Evolutionary conservation across 176 grass and related monocot genomes (phyloP).

Genomic region (Pontederia paniculata): DNA sequence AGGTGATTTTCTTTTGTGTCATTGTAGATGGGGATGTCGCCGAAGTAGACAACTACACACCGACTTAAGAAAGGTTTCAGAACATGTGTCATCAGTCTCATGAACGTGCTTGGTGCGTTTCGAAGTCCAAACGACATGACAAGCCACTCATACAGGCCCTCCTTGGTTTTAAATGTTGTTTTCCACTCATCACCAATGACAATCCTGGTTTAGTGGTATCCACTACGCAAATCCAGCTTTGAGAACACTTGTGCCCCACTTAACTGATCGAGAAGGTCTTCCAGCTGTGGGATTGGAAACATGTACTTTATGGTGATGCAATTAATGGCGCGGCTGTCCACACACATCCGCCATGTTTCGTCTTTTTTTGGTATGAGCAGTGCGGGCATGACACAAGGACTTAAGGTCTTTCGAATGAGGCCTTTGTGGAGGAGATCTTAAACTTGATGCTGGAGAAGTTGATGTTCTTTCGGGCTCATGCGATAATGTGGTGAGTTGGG

Average conservation of each 20-base stretch:
- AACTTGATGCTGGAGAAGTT: neutral
- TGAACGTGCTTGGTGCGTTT: neutral
- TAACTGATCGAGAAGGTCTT: neutral
- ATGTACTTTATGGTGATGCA: neutral
- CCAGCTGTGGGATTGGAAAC: neutral
- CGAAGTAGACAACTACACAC: neutral
- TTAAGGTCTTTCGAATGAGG: neutral
- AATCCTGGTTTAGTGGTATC: neutral
- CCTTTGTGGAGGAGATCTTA: neutral
- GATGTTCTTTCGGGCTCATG: neutral
- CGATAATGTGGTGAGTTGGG: neutral
- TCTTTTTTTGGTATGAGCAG: neutral
- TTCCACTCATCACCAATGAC: neutral
- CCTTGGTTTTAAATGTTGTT: neutral
- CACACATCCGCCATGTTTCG: neutral
- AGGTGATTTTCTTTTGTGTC: neutral
- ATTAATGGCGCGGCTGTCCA: neutral
- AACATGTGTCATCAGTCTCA: neutral
- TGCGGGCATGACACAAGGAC: neutral
- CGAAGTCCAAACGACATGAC: neutral
- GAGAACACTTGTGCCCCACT: neutral
- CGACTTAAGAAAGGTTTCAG: neutral
- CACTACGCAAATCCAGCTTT: neutral
- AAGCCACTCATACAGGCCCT: neutral
- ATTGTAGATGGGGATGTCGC: neutral